Evolutionary conservation across 257 asterid genomes (phyloP).

Genomic region (Penstemon davidsonii): DNA sequence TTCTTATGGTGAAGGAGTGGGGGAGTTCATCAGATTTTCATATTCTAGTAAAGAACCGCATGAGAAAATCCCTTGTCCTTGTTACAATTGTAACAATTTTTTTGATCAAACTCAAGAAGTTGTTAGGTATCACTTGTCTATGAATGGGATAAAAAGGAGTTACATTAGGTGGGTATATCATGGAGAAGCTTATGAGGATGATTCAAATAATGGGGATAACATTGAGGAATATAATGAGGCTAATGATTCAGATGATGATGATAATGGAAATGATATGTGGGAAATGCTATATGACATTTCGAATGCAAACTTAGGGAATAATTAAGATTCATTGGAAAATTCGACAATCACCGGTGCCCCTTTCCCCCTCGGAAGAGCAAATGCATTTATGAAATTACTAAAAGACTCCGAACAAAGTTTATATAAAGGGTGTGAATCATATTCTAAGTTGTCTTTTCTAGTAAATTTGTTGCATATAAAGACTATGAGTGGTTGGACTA

Average conservation of each 20-base stretch:
- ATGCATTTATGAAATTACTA: too few species aligned
- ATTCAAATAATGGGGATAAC: not conserved
- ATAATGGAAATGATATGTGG: too few species aligned
- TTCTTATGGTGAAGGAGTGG: not conserved
- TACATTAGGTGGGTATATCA: not conserved
- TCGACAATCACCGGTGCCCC: too few species aligned
- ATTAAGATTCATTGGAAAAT: too few species aligned
- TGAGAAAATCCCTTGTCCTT: too few species aligned
- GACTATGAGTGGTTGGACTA: slow-evolving; percentile 8
- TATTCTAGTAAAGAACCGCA: not conserved
- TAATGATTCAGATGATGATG: not conserved
- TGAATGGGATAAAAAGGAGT: not conserved
- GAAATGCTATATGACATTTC: too few species aligned
- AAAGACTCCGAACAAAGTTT: too few species aligned
- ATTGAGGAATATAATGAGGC: not conserved
- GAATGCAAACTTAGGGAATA: too few species aligned
- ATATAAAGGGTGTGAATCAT: not conserved
- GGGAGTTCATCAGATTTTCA: not conserved
- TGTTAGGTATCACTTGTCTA: not conserved
- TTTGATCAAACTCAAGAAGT: slow-evolving; percentile 1
- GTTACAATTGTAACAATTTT: not conserved
- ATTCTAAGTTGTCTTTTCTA: not conserved
- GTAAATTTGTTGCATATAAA: not conserved
- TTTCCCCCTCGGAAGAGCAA: too few species aligned
- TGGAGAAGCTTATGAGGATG: not conserved